Evolutionary conservation across 495 filamentous ascomycete genomes (phyloP), one percentile per base, ranked within the genome.

Genomic region (Hypoxylon subgilvum): DNA sequence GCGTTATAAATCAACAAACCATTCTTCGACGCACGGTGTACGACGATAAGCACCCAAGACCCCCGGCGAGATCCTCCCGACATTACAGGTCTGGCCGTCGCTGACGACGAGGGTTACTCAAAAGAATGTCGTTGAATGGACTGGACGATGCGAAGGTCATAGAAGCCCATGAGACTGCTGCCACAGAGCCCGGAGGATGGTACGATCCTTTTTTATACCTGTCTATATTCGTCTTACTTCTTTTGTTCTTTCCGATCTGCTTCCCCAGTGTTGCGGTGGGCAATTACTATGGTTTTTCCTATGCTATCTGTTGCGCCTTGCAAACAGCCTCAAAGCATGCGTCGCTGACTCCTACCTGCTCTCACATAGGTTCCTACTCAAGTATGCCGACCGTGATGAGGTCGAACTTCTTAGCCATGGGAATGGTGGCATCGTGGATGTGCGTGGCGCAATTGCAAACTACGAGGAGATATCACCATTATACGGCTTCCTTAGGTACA

Each of bases 51-150:
- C 50, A 14, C 13, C 42, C 21, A 13, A 36, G 31, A 25, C 4
- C 25, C 22, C 54, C 34, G 41, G 28, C 40, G 49, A 48, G 17
- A 48, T 30, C 22, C 30, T 47, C 36, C 34, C 7, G 34, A 53
- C 40, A 13, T 36, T 40, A 10, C 41, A 38, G 40, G 35, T 17
- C 27, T 34, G 34, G 34, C 31, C 43, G 55, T 60, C 57, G 39
- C 43, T 38, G 30, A 52, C 25, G 53, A 44, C 53, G 48, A 53
- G 50, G 42, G 66, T 66, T 63, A 41, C 22, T 32, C 35, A 57
- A 58, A 54, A 74, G 64, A 47, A 98, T 98, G 94, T 97, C 94
- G 81, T 81, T 98, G 75, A 96, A 97, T 87, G 94, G 94, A 61
- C 80, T 98, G 78, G 94, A 97, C 77, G 82, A 84, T 78, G 78